phyloP scores from a whole-genome alignment of 106 monocot species.

The Vanilla planifolia region DNA sequence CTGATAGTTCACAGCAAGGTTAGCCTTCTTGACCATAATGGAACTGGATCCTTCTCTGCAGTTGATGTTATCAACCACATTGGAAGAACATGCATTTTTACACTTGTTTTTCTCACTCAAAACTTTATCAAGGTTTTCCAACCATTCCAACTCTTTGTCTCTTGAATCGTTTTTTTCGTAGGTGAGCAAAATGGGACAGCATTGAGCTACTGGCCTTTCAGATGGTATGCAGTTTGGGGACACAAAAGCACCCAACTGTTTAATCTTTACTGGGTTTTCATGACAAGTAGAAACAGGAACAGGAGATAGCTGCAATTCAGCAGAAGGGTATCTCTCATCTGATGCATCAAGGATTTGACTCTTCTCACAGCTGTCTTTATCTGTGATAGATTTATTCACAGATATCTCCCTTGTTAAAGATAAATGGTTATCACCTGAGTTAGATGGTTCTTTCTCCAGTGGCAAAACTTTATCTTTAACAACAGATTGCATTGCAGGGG shows the following conservation, averaged over 20 bases:
- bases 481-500: conserved; percentile 3
- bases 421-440: background rate
- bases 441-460: background rate
- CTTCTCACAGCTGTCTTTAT: conserved; percentile 11
- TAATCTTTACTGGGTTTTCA: conserved; percentile 18
- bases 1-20: conserved; percentile 13
- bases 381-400: conserved; percentile 1
- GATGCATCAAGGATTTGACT: background rate
- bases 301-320: conserved; percentile 8
- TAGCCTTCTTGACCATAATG: conserved; percentile 2
- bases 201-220: conserved; percentile 18
- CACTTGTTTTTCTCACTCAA: conserved; percentile 20
- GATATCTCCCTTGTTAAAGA: background rate
- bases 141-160: conserved; percentile 37
- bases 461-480: conserved; percentile 2
- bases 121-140: conserved; percentile 36
- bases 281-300: conserved; percentile 10
- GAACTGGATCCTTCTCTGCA: conserved; percentile 11
- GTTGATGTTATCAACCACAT: conserved; percentile 3
- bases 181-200: background rate
- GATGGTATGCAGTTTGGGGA: conserved; percentile 22
- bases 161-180: conserved; percentile 22
- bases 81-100: background rate
- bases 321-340: background rate
- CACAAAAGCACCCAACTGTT: conserved; percentile 1